phyloP scores from a whole-genome alignment of 1,284 basidiomycete genomes.

The Bondarzewia mesenterica region DNA sequence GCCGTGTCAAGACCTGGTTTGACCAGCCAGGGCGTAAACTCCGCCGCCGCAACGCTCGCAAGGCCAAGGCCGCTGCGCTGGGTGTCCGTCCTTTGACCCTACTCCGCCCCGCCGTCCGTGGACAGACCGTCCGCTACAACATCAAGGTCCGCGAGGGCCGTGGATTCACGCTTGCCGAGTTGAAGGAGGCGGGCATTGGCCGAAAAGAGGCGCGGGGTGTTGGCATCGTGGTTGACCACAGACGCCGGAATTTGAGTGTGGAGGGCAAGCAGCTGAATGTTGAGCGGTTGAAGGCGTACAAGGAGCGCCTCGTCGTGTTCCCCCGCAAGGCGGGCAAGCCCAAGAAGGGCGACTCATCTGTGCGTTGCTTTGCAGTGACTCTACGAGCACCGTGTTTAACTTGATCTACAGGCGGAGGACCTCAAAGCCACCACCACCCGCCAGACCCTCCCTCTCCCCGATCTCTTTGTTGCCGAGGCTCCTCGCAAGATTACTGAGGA shows the following conservation, averaged over 20 bases:
- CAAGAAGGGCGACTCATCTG: constrained; percentile 90
- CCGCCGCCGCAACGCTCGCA: constrained; percentile 89
- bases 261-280: constrained; percentile 97
- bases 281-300: constrained; percentile 93
- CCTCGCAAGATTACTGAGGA: constrained; percentile 93
- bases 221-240: constrained; percentile 96
- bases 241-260: constrained; percentile 95
- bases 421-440: constrained; percentile 79
- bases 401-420: constrained; percentile 64
- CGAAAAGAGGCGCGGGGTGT: constrained; percentile 91
- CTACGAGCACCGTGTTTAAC: constrained; percentile 6
- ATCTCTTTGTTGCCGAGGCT: constrained; percentile 64
- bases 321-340: constrained; percentile 94
- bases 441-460: constrained; percentile 60
- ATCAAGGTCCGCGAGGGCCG: constrained; percentile 95
- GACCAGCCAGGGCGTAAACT: constrained; percentile 99
- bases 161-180: constrained; percentile 92
- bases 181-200: constrained; percentile 95
- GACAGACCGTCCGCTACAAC: constrained; percentile 98
- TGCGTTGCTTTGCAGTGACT: constrained; percentile 33
- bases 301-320: constrained; percentile 83
- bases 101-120: constrained; percentile 96
- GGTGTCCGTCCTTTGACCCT: constrained; percentile 89
- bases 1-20: constrained; percentile 95
- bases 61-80: constrained; percentile 85